Percentiles rank a stretch among this genome's conserved stretches.
Evolutionary conservation across 2,329 filamentous ascomycete genomes (phyloP).

Genomic region (Calonectria fujianensis): DNA sequence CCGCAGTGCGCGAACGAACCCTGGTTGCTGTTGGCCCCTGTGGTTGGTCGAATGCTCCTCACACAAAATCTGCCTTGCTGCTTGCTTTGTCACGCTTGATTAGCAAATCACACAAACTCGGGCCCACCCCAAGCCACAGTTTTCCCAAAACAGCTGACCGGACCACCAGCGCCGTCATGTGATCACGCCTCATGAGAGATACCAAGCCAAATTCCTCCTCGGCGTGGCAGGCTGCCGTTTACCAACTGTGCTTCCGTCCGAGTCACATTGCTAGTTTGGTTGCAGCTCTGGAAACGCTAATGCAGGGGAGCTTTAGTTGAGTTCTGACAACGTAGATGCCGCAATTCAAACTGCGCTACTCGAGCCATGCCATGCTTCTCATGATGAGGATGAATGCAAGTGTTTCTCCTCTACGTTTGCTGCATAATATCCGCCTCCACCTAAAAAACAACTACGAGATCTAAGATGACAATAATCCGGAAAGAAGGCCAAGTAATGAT

Average conservation of each 20-base stretch:
- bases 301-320: neutral
- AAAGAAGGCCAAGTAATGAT: too few species aligned
- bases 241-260: neutral
- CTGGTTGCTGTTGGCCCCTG: neutral
- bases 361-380: neutral
- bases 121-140: neutral
- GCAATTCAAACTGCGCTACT: neutral
- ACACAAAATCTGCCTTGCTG: slow-evolving; percentile 32
- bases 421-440: too few species aligned
- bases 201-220: slow-evolving; percentile 11
- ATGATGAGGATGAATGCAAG: neutral
- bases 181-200: neutral
- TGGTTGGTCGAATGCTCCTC: slow-evolving; percentile 14
- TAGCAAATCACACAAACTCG: neutral
- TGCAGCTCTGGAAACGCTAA: neutral
- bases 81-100: slow-evolving; percentile 15
- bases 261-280: neutral
- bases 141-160: slow-evolving; percentile 9
- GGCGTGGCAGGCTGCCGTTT: slow-evolving; percentile 19
- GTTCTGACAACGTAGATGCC: neutral
- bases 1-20: slow-evolving; percentile 5
- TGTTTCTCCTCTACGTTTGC: too few species aligned
- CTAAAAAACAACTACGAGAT: too few species aligned
- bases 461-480: too few species aligned
- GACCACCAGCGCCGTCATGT: slow-evolving; percentile 4